Conservation (phyloP, 768 basidiomycete genomes). For the Russula earlei region DNA sequence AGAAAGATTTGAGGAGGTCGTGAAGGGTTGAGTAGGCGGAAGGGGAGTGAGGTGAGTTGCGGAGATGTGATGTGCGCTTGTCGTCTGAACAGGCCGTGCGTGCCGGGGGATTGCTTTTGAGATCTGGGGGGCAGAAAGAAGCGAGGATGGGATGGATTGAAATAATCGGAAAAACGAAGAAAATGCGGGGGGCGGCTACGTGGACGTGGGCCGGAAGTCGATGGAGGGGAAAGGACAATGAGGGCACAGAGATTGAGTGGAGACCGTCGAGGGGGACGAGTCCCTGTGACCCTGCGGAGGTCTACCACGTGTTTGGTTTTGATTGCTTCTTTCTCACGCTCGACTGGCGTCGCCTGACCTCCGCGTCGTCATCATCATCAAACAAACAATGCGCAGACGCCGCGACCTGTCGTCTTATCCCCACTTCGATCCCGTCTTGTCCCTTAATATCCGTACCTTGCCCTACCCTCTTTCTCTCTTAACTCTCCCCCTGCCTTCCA, state of each 20-base stretch:
- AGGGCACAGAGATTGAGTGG: constrained; percentile 10
- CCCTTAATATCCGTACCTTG: constrained; percentile 8
- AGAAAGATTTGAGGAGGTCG: not conserved
- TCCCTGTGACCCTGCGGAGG: constrained; percentile 11
- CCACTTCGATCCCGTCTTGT: constrained; percentile 7
- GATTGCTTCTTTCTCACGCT: constrained; percentile 19
- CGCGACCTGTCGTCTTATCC: constrained; percentile 1
- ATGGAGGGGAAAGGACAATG: constrained; percentile 9
- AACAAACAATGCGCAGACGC: not conserved
- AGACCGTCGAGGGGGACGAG: constrained; percentile 10
- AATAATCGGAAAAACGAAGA: constrained; percentile 1
- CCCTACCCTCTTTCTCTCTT: no score
- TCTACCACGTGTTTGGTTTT: constrained; percentile 19
- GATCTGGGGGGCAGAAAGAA: not conserved
- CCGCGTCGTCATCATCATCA: constrained; percentile 2
- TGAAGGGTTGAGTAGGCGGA: not conserved
- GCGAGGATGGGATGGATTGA: not conserved
- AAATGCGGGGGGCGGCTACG: constrained; percentile 9
- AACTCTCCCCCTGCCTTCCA: not conserved
- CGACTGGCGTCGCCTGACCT: constrained; percentile 8
- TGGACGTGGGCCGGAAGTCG: not conserved
- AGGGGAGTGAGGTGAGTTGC: not conserved
- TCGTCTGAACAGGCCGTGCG: constrained; percentile 3
- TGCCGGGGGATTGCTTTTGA: no score
- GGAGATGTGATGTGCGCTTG: constrained; percentile 7